Percentiles rank a stretch among this genome's conserved stretches.
phyloP scores from a whole-genome alignment of 108 stramenopile genomes.

The Seminavis robusta region DNA sequence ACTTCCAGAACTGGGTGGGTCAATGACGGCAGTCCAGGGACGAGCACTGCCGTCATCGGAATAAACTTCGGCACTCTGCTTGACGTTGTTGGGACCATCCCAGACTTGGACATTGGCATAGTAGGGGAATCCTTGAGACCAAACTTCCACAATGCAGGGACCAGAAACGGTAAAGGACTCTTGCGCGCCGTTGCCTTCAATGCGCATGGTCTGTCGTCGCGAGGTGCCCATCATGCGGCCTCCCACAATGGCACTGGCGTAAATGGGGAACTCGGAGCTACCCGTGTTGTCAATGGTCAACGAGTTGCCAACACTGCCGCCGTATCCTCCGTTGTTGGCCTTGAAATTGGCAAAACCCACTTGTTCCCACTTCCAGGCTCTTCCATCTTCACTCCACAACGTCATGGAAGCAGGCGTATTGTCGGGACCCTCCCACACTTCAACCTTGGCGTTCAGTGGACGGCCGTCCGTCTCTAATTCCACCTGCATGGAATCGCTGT shows the following conservation, averaged over 20 bases:
- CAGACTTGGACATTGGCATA: constrained; percentile 70
- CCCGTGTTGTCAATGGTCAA: constrained; percentile 69
- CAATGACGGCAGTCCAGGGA: constrained; percentile 46
- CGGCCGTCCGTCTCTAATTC: constrained; percentile 55
- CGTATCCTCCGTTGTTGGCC: constrained; percentile 66
- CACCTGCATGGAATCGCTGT: constrained; percentile 58
- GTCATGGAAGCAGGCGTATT: constrained; percentile 41
- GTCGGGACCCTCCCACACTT: constrained; percentile 55
- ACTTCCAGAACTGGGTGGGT: constrained; percentile 44
- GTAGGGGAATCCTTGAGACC: constrained; percentile 56
- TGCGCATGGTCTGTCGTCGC: too few species aligned
- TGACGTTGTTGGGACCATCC: constrained; percentile 70
- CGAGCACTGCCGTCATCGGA: constrained; percentile 47
- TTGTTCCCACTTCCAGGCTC: too few species aligned
- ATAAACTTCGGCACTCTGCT: constrained; percentile 49
- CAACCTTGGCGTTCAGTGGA: constrained; percentile 54
- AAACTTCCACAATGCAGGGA: too few species aligned
- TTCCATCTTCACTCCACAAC: constrained; percentile 69
- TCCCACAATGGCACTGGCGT: constrained; percentile 51
- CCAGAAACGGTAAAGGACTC: constrained; percentile 54
- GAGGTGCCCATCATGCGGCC: too few species aligned
- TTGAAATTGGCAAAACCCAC: constrained; percentile 65
- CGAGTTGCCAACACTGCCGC: constrained; percentile 67
- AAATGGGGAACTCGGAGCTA: constrained; percentile 65
- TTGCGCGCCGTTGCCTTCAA: constrained; percentile 66